Percentiles rank a stretch among this genome's conserved stretches.
Conservation (phyloP, 1,139 yeast genomes). For the Yamadazyma sp. region DNA sequence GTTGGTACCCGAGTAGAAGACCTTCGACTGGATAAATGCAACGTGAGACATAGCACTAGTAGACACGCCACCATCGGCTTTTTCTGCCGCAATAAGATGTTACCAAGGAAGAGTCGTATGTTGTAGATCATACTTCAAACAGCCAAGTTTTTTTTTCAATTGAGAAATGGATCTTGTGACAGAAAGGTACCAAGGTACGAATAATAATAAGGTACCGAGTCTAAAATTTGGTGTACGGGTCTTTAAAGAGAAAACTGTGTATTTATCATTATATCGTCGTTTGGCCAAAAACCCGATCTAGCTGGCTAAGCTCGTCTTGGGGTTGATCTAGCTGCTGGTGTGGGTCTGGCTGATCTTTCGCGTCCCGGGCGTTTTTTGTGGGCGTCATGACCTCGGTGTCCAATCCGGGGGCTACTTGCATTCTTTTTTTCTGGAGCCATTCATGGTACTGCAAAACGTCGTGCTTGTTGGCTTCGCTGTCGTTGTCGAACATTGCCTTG, state of each 20-base stretch:
- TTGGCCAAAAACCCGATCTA: slow-evolving; percentile 31
- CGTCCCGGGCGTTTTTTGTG: too few relatives aligned
- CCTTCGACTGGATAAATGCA: slow-evolving; percentile 1
- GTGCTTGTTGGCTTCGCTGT: slow-evolving; percentile 11
- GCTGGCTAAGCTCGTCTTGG: slow-evolving; percentile 22
- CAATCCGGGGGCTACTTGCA: slow-evolving; percentile 46
- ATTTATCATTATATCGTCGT: neutral
- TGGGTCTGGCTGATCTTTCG: too few relatives aligned
- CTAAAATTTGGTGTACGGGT: too few relatives aligned
- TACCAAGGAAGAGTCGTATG: neutral
- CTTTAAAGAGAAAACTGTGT: too few relatives aligned
- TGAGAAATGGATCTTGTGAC: slow-evolving; percentile 1
- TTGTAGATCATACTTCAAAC: neutral
- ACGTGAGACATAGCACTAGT: neutral
- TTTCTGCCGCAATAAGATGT: slow-evolving; percentile 6
- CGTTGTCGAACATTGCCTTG: slow-evolving; percentile 14
- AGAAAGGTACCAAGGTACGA: too few relatives aligned
- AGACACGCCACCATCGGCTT: neutral
- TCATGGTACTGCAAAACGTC: slow-evolving; percentile 21
- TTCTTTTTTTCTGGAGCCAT: slow-evolving; percentile 38
- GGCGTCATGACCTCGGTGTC: slow-evolving; percentile 38
- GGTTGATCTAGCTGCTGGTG: too few relatives aligned
- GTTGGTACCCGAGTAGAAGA: neutral
- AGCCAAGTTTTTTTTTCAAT: neutral
- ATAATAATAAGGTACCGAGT: too few relatives aligned